Conservation (phyloP, 164 flowering plant genomes). For the Chloranthus sessilifolius region DNA sequence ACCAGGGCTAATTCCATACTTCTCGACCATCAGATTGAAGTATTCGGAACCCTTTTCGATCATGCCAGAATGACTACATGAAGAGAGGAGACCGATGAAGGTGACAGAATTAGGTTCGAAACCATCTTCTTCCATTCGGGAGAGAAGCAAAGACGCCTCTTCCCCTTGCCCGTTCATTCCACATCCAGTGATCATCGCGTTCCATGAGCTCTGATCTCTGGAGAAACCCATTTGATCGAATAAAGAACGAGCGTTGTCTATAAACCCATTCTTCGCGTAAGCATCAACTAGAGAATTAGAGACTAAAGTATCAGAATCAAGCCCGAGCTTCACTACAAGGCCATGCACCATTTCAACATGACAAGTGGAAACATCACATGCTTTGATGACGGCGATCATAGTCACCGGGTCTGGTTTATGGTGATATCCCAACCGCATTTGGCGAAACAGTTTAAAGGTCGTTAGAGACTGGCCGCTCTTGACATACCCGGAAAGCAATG, state of each 20-base stretch:
- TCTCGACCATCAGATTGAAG: slow-evolving; percentile 24
- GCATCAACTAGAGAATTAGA: slow-evolving; percentile 29
- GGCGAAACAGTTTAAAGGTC: slow-evolving; percentile 21
- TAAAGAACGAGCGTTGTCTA: slow-evolving; percentile 23
- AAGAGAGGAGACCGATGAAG: slow-evolving; percentile 29
- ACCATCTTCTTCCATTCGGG: slow-evolving; percentile 22
- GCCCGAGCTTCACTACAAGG: slow-evolving; percentile 23
- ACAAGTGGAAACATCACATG: slow-evolving; percentile 16
- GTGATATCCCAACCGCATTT: slow-evolving; percentile 25
- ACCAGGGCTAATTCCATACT: slow-evolving; percentile 22
- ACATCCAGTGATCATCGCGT: slow-evolving; percentile 33
- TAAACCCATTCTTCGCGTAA: slow-evolving; percentile 28
- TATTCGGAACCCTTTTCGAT: slow-evolving; percentile 24
- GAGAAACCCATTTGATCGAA: slow-evolving; percentile 23
- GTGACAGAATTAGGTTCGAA: slow-evolving; percentile 28
- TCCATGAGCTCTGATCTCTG: slow-evolving; percentile 38
- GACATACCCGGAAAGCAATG: slow-evolving; percentile 27
- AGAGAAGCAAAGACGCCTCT: slow-evolving; percentile 21
- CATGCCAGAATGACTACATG: slow-evolving; percentile 39
- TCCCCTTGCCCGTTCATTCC: slow-evolving; percentile 36
- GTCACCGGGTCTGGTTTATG: slow-evolving; percentile 29
- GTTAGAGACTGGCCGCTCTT: slow-evolving; percentile 13
- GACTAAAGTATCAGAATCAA: slow-evolving; percentile 18
- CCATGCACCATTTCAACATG: slow-evolving; percentile 23
- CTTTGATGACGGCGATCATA: slow-evolving; percentile 23